phyloP scores from a whole-genome alignment of 345 rosid species.

The Eucalyptus sp. region DNA sequence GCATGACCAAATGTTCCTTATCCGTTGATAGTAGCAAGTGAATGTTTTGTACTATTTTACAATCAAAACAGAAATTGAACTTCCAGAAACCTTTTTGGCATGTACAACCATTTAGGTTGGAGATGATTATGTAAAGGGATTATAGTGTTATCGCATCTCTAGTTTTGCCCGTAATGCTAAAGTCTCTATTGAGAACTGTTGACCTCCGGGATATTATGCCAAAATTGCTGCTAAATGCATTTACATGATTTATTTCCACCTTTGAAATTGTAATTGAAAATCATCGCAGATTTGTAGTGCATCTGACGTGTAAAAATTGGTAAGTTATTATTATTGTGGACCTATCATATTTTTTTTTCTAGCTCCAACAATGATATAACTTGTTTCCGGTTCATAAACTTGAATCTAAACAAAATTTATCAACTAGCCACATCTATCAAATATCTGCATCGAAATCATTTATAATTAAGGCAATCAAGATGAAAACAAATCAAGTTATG shows the following conservation, averaged over 20 bases:
- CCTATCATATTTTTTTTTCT: not conserved
- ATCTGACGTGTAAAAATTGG: not conserved
- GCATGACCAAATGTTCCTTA: not conserved
- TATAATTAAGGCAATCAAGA: not conserved
- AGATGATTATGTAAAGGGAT: not conserved
- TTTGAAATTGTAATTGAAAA: not conserved
- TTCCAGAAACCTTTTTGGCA: not conserved
- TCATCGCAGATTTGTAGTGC: not conserved
- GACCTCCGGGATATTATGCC: not conserved
- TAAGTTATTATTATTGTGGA: not conserved
- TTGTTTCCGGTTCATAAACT: not conserved
- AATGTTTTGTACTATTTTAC: too few relatives aligned
- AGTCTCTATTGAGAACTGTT: not conserved
- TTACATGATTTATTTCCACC: not conserved
- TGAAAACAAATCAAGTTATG: not conserved
- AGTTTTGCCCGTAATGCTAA: not conserved
- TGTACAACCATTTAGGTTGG: not conserved
- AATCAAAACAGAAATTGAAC: too few relatives aligned
- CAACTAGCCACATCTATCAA: not conserved
- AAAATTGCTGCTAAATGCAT: not conserved
- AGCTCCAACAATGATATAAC: not conserved
- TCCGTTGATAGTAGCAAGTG: not conserved
- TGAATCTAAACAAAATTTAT: not conserved
- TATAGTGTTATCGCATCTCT: not conserved
- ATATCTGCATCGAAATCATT: not conserved